phyloP scores from a whole-genome alignment of 2,329 filamentous ascomycete species.

The Colletotrichum sp. region DNA sequence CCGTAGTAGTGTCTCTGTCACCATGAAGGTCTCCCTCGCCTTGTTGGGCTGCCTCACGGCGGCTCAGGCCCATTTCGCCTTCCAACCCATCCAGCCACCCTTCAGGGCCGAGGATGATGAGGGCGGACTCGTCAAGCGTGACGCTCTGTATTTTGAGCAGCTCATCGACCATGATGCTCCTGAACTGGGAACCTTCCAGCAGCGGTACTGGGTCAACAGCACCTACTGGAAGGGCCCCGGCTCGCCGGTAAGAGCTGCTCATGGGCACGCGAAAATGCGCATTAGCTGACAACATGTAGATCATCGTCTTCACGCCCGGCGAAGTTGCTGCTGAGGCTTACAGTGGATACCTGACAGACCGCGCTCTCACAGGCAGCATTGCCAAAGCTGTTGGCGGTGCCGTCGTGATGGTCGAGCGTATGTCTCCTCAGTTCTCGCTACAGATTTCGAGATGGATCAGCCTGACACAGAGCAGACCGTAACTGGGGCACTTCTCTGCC shows the following conservation, averaged over 20 bases:
- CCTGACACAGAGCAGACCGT: constrained; percentile 43
- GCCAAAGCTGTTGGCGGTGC: constrained; percentile 59
- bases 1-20: not conserved
- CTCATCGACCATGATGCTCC: constrained; percentile 64
- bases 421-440: too few relatives aligned
- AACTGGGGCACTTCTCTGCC: constrained; percentile 64
- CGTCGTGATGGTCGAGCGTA: constrained; percentile 59
- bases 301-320: constrained; percentile 58
- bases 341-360: constrained; percentile 54
- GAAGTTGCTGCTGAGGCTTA: constrained; percentile 53
- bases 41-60: constrained; percentile 5
- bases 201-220: constrained; percentile 58
- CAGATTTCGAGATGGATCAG: not conserved
- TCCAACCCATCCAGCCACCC: constrained; percentile 5
- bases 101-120: not conserved
- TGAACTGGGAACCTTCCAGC: constrained; percentile 39
- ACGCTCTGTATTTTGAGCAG: constrained; percentile 49
- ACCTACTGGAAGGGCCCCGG: constrained; percentile 59
- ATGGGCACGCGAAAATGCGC: not conserved
- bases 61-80: not conserved
- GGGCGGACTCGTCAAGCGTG: constrained; percentile 2
- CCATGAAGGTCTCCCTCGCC: constrained; percentile 13
- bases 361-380: constrained; percentile 52
- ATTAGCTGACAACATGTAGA: constrained; percentile 28
- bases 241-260: constrained; percentile 48